Evolutionary conservation across 2,329 filamentous ascomycete genomes (phyloP).

Genomic region (Arthrocladium fulminans): DNA sequence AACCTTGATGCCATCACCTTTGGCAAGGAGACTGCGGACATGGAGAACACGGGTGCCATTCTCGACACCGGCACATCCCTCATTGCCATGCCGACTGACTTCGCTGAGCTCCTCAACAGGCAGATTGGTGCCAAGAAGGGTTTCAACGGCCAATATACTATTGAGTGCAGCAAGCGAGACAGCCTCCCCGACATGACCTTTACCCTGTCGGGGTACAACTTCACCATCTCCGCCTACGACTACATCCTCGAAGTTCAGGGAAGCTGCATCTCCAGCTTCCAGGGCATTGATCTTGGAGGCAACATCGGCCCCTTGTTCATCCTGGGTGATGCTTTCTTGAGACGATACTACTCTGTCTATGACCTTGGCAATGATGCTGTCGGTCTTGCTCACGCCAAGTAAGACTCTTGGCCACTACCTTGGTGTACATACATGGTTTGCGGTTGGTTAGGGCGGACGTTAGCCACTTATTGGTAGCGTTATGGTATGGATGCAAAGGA

Average conservation of each 20-base stretch:
- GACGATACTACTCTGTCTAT: slow-evolving; percentile 92
- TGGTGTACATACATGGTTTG: background rate
- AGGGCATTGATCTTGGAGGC: slow-evolving; percentile 85
- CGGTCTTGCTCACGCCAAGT: slow-evolving; percentile 78
- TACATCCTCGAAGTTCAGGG: slow-evolving; percentile 95
- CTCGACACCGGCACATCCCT: slow-evolving; percentile 97
- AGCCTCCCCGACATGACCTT: slow-evolving; percentile 86
- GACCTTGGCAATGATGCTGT: slow-evolving; percentile 84
- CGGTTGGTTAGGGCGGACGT: too few species aligned
- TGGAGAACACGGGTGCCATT: slow-evolving; percentile 91
- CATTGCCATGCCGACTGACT: slow-evolving; percentile 81
- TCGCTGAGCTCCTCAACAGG: slow-evolving; percentile 93
- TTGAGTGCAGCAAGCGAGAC: slow-evolving; percentile 79
- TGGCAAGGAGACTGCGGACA: slow-evolving; percentile 73
- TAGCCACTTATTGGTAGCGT: too few species aligned
- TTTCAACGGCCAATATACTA: slow-evolving; percentile 90
- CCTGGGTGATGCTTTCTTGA: slow-evolving; percentile 75
- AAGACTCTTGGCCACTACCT: slow-evolving; percentile 23
- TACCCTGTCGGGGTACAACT: slow-evolving; percentile 82
- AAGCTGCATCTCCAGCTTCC: slow-evolving; percentile 94
- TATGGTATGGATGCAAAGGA: too few species aligned
- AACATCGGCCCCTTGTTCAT: slow-evolving; percentile 89
- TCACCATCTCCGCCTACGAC: slow-evolving; percentile 78
- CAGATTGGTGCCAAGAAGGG: slow-evolving; percentile 98
- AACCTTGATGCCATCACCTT: slow-evolving; percentile 88